Evolutionary conservation across 495 filamentous ascomycete species (phyloP).

Genomic region (Pseudomonodictys pantanalensis): DNA sequence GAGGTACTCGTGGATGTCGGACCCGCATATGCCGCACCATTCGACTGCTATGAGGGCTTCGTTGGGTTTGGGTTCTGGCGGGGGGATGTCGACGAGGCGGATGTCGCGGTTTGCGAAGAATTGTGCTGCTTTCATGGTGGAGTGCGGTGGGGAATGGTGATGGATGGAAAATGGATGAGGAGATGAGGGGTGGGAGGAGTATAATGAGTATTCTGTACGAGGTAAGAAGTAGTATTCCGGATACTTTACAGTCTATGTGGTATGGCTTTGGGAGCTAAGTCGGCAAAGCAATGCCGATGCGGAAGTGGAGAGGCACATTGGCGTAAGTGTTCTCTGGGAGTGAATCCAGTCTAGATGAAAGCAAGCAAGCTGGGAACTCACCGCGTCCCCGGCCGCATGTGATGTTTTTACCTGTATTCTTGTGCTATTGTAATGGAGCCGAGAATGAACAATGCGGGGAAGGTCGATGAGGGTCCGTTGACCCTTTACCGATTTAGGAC

Average conservation of each 20-base stretch:
- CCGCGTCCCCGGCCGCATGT: neutral
- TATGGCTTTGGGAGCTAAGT: neutral
- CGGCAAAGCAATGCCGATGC: conserved; percentile 13
- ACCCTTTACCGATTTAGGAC: too few relatives aligned
- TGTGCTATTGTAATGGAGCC: too few relatives aligned
- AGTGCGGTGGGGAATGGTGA: too few relatives aligned
- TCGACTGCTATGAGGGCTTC: conserved; percentile 33
- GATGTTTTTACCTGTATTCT: too few relatives aligned
- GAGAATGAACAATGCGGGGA: too few relatives aligned
- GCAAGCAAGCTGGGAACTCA: neutral
- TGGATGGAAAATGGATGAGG: neutral
- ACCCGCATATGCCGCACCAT: conserved; percentile 37
- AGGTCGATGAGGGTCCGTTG: too few relatives aligned
- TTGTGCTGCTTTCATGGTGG: conserved; percentile 34
- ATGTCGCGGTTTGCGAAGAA: conserved; percentile 33
- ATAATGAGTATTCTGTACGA: neutral
- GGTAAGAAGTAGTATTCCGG: neutral
- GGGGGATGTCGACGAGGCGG: conserved; percentile 30
- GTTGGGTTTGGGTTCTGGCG: conserved; percentile 24
- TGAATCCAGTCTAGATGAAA: too few relatives aligned
- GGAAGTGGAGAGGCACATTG: too few relatives aligned
- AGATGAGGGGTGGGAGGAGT: neutral
- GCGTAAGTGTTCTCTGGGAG: too few relatives aligned
- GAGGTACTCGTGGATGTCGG: conserved; percentile 37
- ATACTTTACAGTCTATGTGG: neutral